Percentiles rank a stretch among this genome's conserved stretches.
These are phyloP conservation scores for Leptomonas pyrrhocoris DNA, from an alignment of 208 protist genomes.

Conservation along the genomic window DNA sequence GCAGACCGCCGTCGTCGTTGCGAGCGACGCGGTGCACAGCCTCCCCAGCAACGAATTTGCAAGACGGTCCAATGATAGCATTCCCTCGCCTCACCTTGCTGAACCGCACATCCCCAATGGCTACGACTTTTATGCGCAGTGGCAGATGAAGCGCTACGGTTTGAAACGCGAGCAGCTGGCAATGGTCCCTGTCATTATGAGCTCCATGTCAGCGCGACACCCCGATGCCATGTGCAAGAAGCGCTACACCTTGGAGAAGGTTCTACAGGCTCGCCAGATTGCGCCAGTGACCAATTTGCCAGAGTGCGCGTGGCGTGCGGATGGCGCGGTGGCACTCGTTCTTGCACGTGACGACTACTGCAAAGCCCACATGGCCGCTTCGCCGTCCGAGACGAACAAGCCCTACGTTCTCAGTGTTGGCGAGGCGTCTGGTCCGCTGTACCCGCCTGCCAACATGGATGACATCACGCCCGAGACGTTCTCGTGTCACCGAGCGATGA, in stretches of 20 bases:
- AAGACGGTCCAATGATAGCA: slow-evolving; percentile 40
- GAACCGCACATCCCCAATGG: slow-evolving; percentile 67
- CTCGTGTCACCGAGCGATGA: slow-evolving; percentile 58
- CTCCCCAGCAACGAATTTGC: slow-evolving; percentile 48
- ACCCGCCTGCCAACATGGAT: slow-evolving; percentile 51
- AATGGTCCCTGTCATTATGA: slow-evolving; percentile 80
- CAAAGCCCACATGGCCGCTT: slow-evolving; percentile 28
- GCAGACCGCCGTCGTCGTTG: slow-evolving; percentile 59
- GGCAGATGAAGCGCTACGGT: slow-evolving; percentile 69
- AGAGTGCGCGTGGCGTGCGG: slow-evolving; percentile 75
- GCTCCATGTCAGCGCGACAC: slow-evolving; percentile 56
- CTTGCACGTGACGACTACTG: slow-evolving; percentile 58
- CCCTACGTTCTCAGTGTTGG: slow-evolving; percentile 54
- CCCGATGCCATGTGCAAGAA: slow-evolving; percentile 68
- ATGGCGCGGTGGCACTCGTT: slow-evolving; percentile 67
- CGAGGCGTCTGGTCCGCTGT: slow-evolving; percentile 70
- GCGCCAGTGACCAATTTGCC: slow-evolving; percentile 55
- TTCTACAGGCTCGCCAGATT: slow-evolving; percentile 46
- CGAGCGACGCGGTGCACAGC: slow-evolving; percentile 60
- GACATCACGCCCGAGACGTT: slow-evolving; percentile 62
- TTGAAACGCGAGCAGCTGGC: slow-evolving; percentile 75
- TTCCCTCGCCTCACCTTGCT: slow-evolving; percentile 41
- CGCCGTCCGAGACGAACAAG: slow-evolving; percentile 9
- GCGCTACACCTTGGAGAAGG: slow-evolving; percentile 49
- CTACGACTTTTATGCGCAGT: slow-evolving; percentile 78